Percentiles rank a stretch among this genome's conserved stretches.
Conservation (phyloP, 225 moss, liverwort and hornwort genomes). For the Polytrichum formosum region DNA sequence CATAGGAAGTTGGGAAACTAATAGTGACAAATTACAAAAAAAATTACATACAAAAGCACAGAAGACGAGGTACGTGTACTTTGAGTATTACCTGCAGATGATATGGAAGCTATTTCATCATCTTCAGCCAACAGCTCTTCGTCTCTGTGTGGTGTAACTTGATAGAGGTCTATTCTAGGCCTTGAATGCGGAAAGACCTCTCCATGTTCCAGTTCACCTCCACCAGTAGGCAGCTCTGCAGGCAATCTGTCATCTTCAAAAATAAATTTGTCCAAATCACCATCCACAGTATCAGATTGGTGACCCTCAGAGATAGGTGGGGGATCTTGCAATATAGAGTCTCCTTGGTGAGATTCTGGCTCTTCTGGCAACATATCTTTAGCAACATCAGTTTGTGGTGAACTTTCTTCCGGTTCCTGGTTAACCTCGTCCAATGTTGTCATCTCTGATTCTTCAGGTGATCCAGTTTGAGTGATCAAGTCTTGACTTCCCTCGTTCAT, state of each 20-base stretch:
- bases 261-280: background rate
- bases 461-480: background rate
- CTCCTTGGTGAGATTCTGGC: background rate
- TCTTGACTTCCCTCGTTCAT: background rate
- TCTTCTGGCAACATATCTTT: background rate
- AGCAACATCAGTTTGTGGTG: background rate
- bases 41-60: too few species aligned
- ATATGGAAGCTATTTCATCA: background rate
- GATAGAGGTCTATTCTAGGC: slow-evolving; percentile 5
- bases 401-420: background rate
- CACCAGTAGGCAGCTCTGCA: background rate
- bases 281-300: background rate
- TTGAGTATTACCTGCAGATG: background rate
- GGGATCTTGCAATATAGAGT: too few species aligned
- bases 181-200: slow-evolving; percentile 5
- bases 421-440: background rate
- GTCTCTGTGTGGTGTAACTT: background rate
- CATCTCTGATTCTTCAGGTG: slow-evolving; percentile 1
- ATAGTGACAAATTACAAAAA: too few species aligned
- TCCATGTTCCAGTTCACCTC: background rate
- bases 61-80: too few species aligned
- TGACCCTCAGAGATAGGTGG: background rate
- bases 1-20: too few species aligned
- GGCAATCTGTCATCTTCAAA: too few species aligned
- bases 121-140: slow-evolving; percentile 2